Base-by-base conservation (phyloP, 1,284 basidiomycete species). In the Xerocomus nothofagi region DNA sequence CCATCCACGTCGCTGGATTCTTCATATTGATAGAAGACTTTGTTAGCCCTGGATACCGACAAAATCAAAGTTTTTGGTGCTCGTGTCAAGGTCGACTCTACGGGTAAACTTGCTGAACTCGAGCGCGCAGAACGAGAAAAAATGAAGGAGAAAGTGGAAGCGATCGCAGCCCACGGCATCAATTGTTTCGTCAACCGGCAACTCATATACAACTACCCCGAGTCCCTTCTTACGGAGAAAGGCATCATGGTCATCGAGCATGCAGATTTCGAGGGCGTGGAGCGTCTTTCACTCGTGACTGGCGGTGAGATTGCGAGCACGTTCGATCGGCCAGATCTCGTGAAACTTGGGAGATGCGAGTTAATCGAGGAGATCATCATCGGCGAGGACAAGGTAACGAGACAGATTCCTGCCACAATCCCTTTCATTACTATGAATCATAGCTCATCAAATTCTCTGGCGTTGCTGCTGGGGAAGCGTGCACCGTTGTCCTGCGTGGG, bases 1-100 rank as follows among this genome's bases (percentile, higher is more conserved):
- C 72, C 14, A 9, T 57, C 11, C 10, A 21, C 34, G 40, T 23
- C 26, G 31, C 18, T n/a, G 10, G 20, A 6, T 26, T 27, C 20
- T 20, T 12, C 18, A n/a, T 21, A 6, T 7, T 58, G 4, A 57
- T 24, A 5, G 10, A 17, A 3, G 6, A n/a, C 9, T 1, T 32
- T 38, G 38, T 23, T 56, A 94, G 92, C 95, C 7, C 98, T 99
- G 97, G 96, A 99, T 75, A 99, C 97, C 27, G 97, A 99, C 75
- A 99, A 99, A 75, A 97, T 99, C 77, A 99, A 99, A 75, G 90
- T 99, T 50, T 99, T 99, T 63, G 97, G 96, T 44, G 96, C 97
- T 0, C 84, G 94, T 26, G 87, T 99, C 47, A 93, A 95, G 69
- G 96, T 99, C 12, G 94, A 98, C 62, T 82, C 92, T 29, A 98